A percentile compares a stretch with the other conserved stretches of the same genome.
Conservation (phyloP, 2,329 filamentous ascomycete genomes). For the Pseudogymnoascus sp. region DNA sequence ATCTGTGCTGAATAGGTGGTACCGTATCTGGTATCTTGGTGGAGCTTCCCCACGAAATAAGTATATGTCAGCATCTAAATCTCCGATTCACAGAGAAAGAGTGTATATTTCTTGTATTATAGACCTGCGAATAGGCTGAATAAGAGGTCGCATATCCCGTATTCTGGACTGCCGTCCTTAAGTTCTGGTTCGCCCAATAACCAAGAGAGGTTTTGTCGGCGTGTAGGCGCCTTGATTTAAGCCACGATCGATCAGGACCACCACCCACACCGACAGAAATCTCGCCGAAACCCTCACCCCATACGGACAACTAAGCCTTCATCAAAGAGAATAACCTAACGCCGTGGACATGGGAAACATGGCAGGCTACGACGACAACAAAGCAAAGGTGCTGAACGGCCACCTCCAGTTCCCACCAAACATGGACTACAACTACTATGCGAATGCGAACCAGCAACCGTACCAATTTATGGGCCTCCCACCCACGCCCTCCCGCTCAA, state of each 20-base stretch:
- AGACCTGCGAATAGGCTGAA: not conserved
- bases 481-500: slow-evolving; percentile 30
- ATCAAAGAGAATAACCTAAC: not conserved
- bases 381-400: not conserved
- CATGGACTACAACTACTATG: slow-evolving; percentile 54
- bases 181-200: not conserved
- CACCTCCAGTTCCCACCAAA: slow-evolving; percentile 11
- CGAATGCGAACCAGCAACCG: slow-evolving; percentile 35
- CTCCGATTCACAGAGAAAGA: not conserved
- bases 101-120: not conserved
- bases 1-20: not conserved
- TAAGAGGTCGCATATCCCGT: not conserved
- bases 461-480: slow-evolving; percentile 44
- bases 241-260: not conserved
- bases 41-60: not conserved
- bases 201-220: not conserved
- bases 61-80: slow-evolving; percentile 2
- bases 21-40: not conserved
- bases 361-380: not conserved
- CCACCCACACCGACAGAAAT: not conserved
- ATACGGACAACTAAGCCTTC: not conserved
- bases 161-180: not conserved
- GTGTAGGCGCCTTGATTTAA: not conserved
- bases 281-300: not conserved
- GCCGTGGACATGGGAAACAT: not conserved